Base-by-base conservation (phyloP, 2,329 filamentous ascomycete genomes). In the Lasiodiplodia citricola region DNA sequence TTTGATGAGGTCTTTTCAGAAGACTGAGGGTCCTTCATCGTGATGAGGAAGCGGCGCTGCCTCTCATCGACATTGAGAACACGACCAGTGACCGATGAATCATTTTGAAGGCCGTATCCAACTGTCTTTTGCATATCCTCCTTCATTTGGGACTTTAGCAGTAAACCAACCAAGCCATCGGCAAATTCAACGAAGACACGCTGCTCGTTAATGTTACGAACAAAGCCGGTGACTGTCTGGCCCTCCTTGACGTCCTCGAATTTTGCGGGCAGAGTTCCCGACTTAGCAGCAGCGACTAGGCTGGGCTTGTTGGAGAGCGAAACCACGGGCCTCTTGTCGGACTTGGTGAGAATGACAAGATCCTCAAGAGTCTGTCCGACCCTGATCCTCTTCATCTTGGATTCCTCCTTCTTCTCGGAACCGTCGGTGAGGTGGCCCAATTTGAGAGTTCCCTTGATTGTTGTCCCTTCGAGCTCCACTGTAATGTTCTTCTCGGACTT, bases 111-210 rank as follows among this genome's bases (percentile, higher is more conserved):
- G 18, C 94, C 94, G 79, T 97, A 98, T 68, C 92, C 88, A 3
- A 90, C 86, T 72, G 91, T 84, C 14, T 85, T 83, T 57, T 89
- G 86, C 71, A 88, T 87, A 47, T 93, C 92, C n/a, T 88, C 85
- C 2, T 91, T 85, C 58, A 99, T 84, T 75, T 94, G 90, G 23
- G 88, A 88, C 80, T 92, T 95, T 47, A 94, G 93, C 37, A 97
- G 83, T 52, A 97, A 82, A 16, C 92, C 95, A 56, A 89, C 91
- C 21, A 97, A 81, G 41, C 88, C 89, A 73, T 90, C 91, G 51
- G 90, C 89, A 78, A 97, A 97, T 75, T 96, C 91, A n/a, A 97
- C 87, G 75, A 97, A 98, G 13, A 94, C 85, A 54, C 92, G 93
- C 21, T 68, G 67, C 2, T 88, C 83, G 0, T 93, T 94, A 65